Evolutionary conservation across 257 asterid species (phyloP).

Genomic region (Anisodus tanguticus): DNA sequence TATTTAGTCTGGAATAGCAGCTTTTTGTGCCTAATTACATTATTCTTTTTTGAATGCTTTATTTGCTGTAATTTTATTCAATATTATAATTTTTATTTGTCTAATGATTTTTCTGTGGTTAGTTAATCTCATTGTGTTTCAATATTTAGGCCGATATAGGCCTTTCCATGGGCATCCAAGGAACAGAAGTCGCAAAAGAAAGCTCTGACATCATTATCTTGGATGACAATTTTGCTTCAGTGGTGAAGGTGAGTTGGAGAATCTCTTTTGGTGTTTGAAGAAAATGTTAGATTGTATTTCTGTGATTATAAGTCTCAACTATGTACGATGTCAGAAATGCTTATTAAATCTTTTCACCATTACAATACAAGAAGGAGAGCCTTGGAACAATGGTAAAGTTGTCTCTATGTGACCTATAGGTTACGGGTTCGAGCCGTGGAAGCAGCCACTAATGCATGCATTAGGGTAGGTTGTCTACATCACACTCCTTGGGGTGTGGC

Average conservation of each 20-base stretch:
- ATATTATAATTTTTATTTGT: background rate
- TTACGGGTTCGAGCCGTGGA: too few species aligned
- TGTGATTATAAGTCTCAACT: constrained; percentile 1
- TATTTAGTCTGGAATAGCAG: background rate
- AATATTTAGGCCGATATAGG: constrained; percentile 89
- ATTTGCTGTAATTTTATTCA: background rate
- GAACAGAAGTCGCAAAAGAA: constrained; percentile 98
- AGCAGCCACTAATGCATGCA: too few species aligned
- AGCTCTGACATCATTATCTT: constrained; percentile 96
- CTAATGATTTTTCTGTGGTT: constrained; percentile 15
- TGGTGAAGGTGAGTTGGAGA: constrained; percentile 66
- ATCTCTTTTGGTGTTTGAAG: constrained; percentile 17
- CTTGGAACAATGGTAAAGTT: too few species aligned
- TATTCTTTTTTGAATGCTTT: background rate
- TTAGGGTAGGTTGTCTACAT: too few species aligned
- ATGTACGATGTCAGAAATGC: constrained; percentile 19
- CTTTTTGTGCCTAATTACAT: background rate
- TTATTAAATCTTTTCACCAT: constrained; percentile 6
- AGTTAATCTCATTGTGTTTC: constrained; percentile 27
- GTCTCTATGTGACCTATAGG: too few species aligned
- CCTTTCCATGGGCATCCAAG: constrained; percentile 95
- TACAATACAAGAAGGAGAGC: background rate
- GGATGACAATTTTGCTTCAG: constrained; percentile 93
- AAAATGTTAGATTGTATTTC: background rate
- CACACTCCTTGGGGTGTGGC: too few species aligned